These are phyloP conservation scores for Ogataea ganodermae DNA, from an alignment of 805 yeast genomes.

Conservation along the genomic window DNA sequence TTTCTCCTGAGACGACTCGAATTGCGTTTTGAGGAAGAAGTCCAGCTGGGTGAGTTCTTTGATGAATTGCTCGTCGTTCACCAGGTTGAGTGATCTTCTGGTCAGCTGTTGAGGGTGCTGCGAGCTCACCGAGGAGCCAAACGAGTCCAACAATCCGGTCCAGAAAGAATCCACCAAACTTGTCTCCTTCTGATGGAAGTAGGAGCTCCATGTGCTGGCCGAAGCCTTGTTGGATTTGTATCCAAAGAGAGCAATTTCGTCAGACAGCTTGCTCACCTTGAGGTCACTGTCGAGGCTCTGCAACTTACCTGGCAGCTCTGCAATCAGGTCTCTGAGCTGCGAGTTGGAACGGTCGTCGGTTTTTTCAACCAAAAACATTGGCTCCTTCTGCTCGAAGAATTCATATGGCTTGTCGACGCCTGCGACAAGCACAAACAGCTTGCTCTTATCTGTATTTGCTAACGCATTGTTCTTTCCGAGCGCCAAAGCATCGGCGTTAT, in stretches of 20 bases:
- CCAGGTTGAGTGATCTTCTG: conserved; percentile 33
- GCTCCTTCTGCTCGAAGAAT: conserved; percentile 29
- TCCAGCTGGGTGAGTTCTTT: conserved; percentile 51
- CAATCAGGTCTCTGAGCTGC: conserved; percentile 25
- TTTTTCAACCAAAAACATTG: conserved; percentile 25
- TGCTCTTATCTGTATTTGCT: conserved; percentile 26
- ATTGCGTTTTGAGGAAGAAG: conserved; percentile 36
- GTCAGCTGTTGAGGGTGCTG: conserved; percentile 15
- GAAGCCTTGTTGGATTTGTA: conserved; percentile 14
- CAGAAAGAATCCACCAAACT: conserved; percentile 40
- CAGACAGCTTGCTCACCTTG: conserved; percentile 28
- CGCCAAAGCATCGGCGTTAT: conserved; percentile 23
- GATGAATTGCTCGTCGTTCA: conserved; percentile 50
- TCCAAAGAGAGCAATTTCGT: conserved; percentile 29
- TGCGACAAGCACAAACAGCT: conserved; percentile 41
- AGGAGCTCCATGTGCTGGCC: conserved; percentile 28
- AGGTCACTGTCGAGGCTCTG: conserved; percentile 15
- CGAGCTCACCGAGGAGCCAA: conserved; percentile 11
- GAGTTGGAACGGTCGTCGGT: conserved; percentile 24
- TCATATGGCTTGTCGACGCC: conserved; percentile 42
- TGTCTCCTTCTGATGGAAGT: conserved; percentile 30
- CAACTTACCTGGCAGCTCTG: conserved; percentile 29
- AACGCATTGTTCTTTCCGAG: conserved; percentile 21
- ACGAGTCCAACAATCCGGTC: conserved; percentile 34
- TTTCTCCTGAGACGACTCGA: conserved; percentile 24